Evolutionary conservation across 129 eudicot genomes (phyloP), one percentile per base, ranked within the genome.

Genomic region (Arctium minus): DNA sequence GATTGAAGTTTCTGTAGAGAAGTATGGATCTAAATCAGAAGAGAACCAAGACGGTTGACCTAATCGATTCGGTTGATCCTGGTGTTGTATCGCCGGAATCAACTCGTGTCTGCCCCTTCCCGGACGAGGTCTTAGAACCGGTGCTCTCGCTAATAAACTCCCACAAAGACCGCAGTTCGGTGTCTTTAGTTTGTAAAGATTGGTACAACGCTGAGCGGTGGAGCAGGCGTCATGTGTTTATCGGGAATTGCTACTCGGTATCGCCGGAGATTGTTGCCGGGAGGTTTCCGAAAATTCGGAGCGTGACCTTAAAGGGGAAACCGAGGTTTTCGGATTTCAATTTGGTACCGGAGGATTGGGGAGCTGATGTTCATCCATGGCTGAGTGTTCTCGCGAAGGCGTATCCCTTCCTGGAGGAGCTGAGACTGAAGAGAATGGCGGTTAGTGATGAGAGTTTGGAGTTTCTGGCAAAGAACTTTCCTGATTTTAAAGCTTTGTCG

Each of bases 291-390:
- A 76, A 78, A 36, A 87, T 92, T 17, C 79, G 80, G 81, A 90
- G 91, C 76, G 88, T 92, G 46, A 87, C 86, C 4, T 78, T 92
- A 17, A 92, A 92, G 73, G 97, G 94, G 78, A 90, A 84, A 74
- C 97, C 94, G 2, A 85, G 92, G 70, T 92, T 92, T 82, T 86
- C 94, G 18, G 97, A 90, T 67, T 92, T 92, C 75, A 88, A 92
- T 87, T 70, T 92, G 86, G 90, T 92, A 22, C 97, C 94, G 9
- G 81, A 79, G 29, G 78, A 86, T 83, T 88, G 94, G 94, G 97
- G 92, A 70, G 94, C 92, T 73, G 85, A 87, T 81, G 88, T 92
- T 77, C 86, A 86, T 70, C 77, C 89, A 65, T 92, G 97, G 97
- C 56, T 92, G 31, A 81, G 39, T 29, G 83, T 86, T 74, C 86